Percentiles rank a stretch among this genome's conserved stretches.
These are phyloP conservation scores for Capillidium heterosporum DNA, from an alignment of 371 early-diverging fungal genomes.

Conservation along the genomic window DNA sequence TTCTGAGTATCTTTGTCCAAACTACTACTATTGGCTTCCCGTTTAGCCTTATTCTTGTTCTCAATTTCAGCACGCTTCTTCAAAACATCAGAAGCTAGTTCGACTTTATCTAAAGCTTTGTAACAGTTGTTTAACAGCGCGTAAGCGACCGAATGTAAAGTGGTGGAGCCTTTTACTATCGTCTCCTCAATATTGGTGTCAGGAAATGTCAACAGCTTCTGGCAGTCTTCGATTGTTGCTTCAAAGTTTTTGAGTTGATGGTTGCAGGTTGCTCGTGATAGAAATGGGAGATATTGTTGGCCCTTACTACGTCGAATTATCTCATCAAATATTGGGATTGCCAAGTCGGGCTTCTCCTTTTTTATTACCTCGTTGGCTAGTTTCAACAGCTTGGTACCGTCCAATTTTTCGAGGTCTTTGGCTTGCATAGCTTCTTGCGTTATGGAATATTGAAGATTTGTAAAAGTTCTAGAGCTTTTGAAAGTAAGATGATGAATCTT, in stretches of 20 bases:
- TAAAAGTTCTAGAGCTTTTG: no score
- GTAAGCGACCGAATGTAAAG: conserved; percentile 3
- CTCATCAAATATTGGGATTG: not conserved
- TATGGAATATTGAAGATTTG: no score
- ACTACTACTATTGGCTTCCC: not conserved
- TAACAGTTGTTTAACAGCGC: conserved; percentile 1
- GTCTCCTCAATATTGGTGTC: not conserved
- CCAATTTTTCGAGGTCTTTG: no score
- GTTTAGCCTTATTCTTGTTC: not conserved
- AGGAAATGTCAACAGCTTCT: not conserved
- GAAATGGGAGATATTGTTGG: not conserved
- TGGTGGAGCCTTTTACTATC: conserved; percentile 1
- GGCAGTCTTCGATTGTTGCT: not conserved
- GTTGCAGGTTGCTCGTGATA: conserved; percentile 2
- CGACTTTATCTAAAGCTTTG: not conserved
- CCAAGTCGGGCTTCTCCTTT: no score
- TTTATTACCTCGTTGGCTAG: no score
- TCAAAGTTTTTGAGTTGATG: not conserved
- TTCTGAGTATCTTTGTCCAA: not conserved
- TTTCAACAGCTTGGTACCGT: no score
- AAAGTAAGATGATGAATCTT: no score
- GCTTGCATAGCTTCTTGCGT: no score
- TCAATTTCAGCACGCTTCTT: not conserved
- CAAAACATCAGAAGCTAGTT: not conserved
- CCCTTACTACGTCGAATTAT: not conserved